Evolutionary conservation across 2,329 filamentous ascomycete genomes (phyloP), one percentile per base, ranked within the genome.

Genomic region (Fusarium domesticum): DNA sequence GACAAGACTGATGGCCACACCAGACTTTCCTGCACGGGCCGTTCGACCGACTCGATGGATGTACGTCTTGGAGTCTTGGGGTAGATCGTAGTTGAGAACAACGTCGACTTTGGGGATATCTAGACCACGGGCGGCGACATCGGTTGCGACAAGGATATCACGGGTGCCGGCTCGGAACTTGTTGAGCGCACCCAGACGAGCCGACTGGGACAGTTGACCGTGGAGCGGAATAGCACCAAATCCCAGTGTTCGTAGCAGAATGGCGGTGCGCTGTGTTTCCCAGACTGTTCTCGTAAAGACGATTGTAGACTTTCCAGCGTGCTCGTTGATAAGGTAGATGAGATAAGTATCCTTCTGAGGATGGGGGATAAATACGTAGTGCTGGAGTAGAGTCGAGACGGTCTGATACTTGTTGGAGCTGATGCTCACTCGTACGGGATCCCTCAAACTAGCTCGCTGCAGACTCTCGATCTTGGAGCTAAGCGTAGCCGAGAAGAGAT

Each of bases 401-500:
- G 91, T 96, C 68, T 95, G 89, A 68, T 96, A 93, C 63, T 89
- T 91, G 66, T 80, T 89, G 44, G 79, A 80, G 48, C 83, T 89
- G 61, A 96, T 85, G 63, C 84, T 88, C 45, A 97, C 85, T 20
- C 87, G 80, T 6, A 95, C 75, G 0, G 92, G 92, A 58, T 95
- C 90, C 35, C 83, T 83, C 42, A 98, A 75, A 49, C 87, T 91
- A 16, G 93, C 93, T 40, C 93, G 83, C 65, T 97, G 93, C 36
- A 98, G 73, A 40, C 84, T 89, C 68, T 97, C 93, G 46, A 98
- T 87, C 66, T 96, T 96, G 49, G 84, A 90, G 58, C 84, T 90
- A 78, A 97, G 92, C 11, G 93, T 98, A 2, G 93, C 92, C 4
- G 87, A 93, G 75, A 96, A 97, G 33, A 98, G 84, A 62, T 85